phyloP scores from a whole-genome alignment of 2,329 filamentous ascomycete species.

The Fusarium keratoplasticum region DNA sequence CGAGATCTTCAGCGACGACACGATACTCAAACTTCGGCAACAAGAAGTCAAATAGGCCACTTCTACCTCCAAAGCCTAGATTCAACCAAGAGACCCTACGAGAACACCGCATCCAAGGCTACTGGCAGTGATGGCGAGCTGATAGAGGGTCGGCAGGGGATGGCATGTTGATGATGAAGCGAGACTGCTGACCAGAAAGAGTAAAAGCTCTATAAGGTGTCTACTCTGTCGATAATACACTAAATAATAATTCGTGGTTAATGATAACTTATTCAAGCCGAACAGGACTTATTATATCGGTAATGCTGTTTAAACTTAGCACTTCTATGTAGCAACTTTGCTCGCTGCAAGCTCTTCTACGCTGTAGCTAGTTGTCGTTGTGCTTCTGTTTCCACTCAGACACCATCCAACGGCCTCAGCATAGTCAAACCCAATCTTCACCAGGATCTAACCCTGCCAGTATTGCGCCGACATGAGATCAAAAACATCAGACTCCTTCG shows the following conservation, averaged over 20 bases:
- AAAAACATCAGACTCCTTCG: neutral
- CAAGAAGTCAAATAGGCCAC: neutral
- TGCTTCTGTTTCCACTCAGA: neutral
- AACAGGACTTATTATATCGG: neutral
- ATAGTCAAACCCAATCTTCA: neutral
- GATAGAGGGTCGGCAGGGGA: neutral
- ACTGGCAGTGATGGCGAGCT: neutral
- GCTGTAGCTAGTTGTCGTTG: neutral
- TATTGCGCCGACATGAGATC: neutral
- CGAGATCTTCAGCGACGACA: slow-evolving; percentile 45
- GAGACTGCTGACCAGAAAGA: neutral
- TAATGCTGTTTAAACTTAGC: neutral
- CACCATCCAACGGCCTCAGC: neutral
- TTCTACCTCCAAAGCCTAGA: slow-evolving; percentile 9
- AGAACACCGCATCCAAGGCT: neutral
- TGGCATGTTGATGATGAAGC: neutral
- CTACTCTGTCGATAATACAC: neutral
- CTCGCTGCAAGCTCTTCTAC: neutral
- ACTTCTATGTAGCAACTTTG: neutral
- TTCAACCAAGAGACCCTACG: neutral
- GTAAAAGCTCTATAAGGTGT: neutral
- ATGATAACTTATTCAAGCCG: neutral
- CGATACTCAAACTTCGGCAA: slow-evolving; percentile 9
- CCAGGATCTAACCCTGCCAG: neutral
- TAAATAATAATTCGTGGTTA: neutral